Conservation (phyloP, 306 rosid species). For the Quercus mongolica region DNA sequence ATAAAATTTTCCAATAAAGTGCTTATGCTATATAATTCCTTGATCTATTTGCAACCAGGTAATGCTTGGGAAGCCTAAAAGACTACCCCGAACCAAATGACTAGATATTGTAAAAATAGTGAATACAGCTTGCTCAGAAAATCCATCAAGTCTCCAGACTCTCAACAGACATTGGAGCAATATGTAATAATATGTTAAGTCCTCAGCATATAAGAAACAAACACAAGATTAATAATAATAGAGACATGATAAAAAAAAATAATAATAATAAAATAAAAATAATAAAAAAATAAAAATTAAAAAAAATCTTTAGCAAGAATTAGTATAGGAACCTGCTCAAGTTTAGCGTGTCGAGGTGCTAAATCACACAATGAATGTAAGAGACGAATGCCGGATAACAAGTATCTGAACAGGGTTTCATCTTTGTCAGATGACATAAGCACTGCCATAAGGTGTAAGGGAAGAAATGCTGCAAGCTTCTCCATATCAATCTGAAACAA, state of each 20-base stretch:
- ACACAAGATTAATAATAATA: slow-evolving; percentile 8
- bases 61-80: too few relatives aligned
- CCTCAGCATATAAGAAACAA: not conserved
- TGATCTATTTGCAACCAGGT: too few relatives aligned
- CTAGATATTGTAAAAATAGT: too few relatives aligned
- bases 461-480: slow-evolving; percentile 77
- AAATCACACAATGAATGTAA: slow-evolving; percentile 88
- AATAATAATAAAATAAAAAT: too few relatives aligned
- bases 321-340: slow-evolving; percentile 69
- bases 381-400: slow-evolving; percentile 72
- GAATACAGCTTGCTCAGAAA: not conserved
- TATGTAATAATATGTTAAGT: not conserved
- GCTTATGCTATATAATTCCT: too few relatives aligned
- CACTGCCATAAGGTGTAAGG: slow-evolving; percentile 70
- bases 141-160: not conserved
- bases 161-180: not conserved
- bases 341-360: slow-evolving; percentile 74
- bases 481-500: slow-evolving; percentile 72
- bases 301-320: not conserved
- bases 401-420: slow-evolving; percentile 60
- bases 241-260: slow-evolving; percentile 11
- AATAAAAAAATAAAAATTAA: not conserved
- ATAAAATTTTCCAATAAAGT: too few relatives aligned
- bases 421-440: slow-evolving; percentile 53
- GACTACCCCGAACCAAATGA: too few relatives aligned